A percentile compares a stretch with the other conserved stretches of the same genome.
Conservation (phyloP, 1,284 basidiomycete species). For the Ganoderma sinense region DNA sequence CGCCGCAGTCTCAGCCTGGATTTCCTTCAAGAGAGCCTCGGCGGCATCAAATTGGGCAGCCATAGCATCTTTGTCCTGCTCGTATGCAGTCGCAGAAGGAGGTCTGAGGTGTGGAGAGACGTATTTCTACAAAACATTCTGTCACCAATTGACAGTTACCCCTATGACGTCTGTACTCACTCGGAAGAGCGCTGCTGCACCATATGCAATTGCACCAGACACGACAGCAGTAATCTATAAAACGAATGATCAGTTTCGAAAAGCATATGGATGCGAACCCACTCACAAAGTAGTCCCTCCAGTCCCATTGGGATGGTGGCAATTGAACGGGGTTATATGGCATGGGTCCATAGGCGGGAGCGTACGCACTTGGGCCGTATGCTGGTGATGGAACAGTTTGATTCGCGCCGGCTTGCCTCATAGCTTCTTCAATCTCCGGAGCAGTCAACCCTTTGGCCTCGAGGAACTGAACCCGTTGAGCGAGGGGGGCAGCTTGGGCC, state of each 20-base stretch:
- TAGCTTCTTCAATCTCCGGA: slow-evolving; percentile 88
- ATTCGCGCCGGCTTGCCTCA: slow-evolving; percentile 64
- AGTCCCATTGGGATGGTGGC: slow-evolving; percentile 74
- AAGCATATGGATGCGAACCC: not conserved
- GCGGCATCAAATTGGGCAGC: slow-evolving; percentile 95
- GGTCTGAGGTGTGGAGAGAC: slow-evolving; percentile 92
- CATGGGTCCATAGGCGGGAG: slow-evolving; percentile 50
- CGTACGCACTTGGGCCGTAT: slow-evolving; percentile 41
- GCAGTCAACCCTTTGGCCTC: slow-evolving; percentile 91
- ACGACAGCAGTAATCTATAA: slow-evolving; percentile 91
- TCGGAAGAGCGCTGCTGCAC: slow-evolving; percentile 85
- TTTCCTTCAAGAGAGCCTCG: slow-evolving; percentile 82
- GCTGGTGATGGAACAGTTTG: slow-evolving; percentile 33
- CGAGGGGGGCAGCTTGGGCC: slow-evolving; percentile 80
- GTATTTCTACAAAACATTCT: slow-evolving; percentile 73
- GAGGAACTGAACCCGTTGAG: slow-evolving; percentile 91
- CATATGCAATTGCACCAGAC: slow-evolving; percentile 90
- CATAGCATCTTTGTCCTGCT: slow-evolving; percentile 86
- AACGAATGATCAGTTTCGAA: not conserved
- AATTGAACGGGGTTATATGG: slow-evolving; percentile 50
- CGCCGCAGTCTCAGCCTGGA: slow-evolving; percentile 80
- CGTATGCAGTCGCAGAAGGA: slow-evolving; percentile 89
- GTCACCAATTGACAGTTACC: slow-evolving; percentile 9
- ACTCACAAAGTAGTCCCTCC: slow-evolving; percentile 94
- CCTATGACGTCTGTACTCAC: slow-evolving; percentile 49